Percentiles rank a stretch among this genome's conserved stretches.
Conservation (phyloP, 2,329 filamentous ascomycete species). For the Ascosphaera apis region DNA sequence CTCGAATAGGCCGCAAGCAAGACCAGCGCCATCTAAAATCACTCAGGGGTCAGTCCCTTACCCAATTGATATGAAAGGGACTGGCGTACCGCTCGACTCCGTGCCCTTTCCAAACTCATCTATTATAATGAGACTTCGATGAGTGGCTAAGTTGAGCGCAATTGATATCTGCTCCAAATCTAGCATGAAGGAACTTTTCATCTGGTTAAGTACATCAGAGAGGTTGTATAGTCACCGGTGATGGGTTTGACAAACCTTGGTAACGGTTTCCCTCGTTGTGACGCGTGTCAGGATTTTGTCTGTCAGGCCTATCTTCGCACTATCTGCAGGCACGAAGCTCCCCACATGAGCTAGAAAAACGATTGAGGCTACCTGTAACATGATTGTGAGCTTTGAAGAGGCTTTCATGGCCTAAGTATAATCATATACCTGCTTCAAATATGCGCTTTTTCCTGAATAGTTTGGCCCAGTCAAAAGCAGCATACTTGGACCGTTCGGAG, state of each 20-base stretch:
- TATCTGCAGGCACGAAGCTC: conserved; percentile 57
- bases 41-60: neutral
- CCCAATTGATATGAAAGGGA: neutral
- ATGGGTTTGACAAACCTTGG: conserved; percentile 17
- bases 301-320: conserved; percentile 59
- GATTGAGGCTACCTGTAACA: conserved; percentile 48
- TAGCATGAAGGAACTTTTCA: conserved; percentile 48
- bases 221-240: neutral
- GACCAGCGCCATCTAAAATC: conserved; percentile 34
- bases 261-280: conserved; percentile 47
- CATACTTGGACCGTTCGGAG: conserved; percentile 33
- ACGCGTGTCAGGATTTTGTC: conserved; percentile 83
- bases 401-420: too few species aligned
- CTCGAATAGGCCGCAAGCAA: conserved; percentile 38
- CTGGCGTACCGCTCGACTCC: conserved; percentile 27
- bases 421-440: conserved; percentile 51
- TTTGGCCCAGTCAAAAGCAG: conserved; percentile 80
- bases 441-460: conserved; percentile 89
- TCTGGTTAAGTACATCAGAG: conserved; percentile 11
- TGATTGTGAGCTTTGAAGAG: conserved; percentile 1
- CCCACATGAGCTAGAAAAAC: conserved; percentile 84
- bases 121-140: conserved; percentile 59
- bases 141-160: conserved; percentile 49
- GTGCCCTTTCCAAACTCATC: conserved; percentile 74
- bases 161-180: conserved; percentile 74